Percentiles rank a stretch among this genome's conserved stretches.
Conservation (phyloP, 2,329 filamentous ascomycete species). For the Botrytis medusae region DNA sequence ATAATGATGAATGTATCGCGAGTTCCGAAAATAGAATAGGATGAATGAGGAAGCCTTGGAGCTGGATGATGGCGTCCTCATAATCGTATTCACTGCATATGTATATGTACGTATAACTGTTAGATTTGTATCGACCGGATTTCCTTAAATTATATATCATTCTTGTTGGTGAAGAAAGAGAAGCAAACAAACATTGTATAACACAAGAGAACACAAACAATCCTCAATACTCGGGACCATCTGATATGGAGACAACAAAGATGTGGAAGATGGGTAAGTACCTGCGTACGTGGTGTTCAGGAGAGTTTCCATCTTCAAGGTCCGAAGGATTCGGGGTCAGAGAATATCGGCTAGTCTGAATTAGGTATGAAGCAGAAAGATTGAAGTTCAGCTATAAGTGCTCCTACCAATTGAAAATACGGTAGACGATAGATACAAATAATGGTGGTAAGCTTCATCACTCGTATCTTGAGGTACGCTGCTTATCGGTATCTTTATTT, state of each 20-base stretch:
- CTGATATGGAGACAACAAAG: neutral
- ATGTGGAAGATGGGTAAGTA: neutral
- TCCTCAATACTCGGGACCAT: neutral
- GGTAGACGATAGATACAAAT: neutral
- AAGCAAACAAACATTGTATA: conserved; percentile 11
- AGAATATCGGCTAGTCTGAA: neutral
- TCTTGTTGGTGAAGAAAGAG: neutral
- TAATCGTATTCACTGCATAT: neutral
- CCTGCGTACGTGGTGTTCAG: neutral
- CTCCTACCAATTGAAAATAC: neutral
- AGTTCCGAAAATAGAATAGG: conserved; percentile 11
- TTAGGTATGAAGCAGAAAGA: neutral
- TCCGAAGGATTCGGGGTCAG: neutral
- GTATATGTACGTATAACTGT: neutral
- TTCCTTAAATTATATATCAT: conserved; percentile 7
- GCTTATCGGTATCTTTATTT: neutral
- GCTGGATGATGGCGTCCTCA: conserved; percentile 1
- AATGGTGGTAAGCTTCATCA: neutral
- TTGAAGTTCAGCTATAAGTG: neutral
- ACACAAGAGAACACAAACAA: neutral
- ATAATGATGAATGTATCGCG: neutral
- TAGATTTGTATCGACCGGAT: neutral
- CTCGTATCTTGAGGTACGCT: neutral
- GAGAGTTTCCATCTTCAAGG: neutral
- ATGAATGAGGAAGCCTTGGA: neutral